phyloP scores from a whole-genome alignment of 2,329 filamentous ascomycete species.

The Tolypocladium cylindrosporum region DNA sequence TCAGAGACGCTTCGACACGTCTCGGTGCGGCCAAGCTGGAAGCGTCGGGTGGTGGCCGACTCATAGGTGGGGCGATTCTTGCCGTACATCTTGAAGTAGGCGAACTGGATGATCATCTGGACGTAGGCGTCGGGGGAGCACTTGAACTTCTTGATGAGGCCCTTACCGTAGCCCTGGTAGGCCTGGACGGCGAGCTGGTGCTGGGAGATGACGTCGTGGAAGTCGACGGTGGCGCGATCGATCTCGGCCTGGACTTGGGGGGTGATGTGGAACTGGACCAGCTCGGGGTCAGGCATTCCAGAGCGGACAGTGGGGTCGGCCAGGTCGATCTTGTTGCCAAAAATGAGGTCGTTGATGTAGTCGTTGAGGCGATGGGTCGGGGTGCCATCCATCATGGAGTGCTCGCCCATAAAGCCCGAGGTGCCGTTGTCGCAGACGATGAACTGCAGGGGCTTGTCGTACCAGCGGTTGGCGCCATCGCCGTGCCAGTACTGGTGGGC shows the following conservation, averaged over 20 bases:
- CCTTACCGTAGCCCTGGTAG: constrained; percentile 96
- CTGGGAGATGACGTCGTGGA: constrained; percentile 68
- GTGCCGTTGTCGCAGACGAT: constrained; percentile 98
- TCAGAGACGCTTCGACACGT: constrained; percentile 90
- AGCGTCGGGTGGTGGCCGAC: constrained; percentile 86
- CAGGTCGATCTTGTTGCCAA: constrained; percentile 90
- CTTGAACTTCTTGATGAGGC: constrained; percentile 98
- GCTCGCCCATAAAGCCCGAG: constrained; percentile 94
- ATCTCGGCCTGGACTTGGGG: constrained; percentile 68
- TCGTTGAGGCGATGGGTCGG: constrained; percentile 96
- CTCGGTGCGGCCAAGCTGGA: constrained; percentile 93
- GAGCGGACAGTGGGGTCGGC: constrained; percentile 69
- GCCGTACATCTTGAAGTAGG: constrained; percentile 98
- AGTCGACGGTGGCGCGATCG: constrained; percentile 67
- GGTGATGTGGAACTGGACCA: constrained; percentile 70
- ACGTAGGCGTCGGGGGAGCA: constrained; percentile 96
- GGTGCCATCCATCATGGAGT: constrained; percentile 99
- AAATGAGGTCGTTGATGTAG: constrained; percentile 83
- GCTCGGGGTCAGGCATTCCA: constrained; percentile 69
- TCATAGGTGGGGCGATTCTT: constrained; percentile 97
- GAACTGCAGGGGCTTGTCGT: constrained; percentile 95
- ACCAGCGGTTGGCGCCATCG: constrained; percentile 92
- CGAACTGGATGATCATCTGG: constrained; percentile 96
- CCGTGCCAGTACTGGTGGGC: constrained; percentile 97
- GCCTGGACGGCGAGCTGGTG: constrained; percentile 91